Evolutionary conservation across 805 yeast genomes (phyloP), one percentile per base, ranked within the genome.

Genomic region (Tetrapisispora pingtungensis): DNA sequence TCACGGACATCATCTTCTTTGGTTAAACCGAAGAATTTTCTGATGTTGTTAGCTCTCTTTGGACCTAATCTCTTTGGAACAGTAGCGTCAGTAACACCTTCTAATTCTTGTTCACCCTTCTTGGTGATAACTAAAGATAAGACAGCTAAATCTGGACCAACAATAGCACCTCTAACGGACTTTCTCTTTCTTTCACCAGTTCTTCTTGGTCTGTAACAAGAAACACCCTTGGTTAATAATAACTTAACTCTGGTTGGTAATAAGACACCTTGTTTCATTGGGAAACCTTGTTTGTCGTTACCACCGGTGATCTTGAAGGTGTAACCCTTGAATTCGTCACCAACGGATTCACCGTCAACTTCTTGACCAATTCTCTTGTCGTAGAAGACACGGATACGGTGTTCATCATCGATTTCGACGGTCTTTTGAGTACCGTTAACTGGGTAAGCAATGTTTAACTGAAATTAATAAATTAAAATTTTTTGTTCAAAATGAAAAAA

Each of bases 221-320:
- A 86, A 78, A 77, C 83, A 68, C 90, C 96, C 76, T 87, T 81
- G 62, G 95, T 73, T 70, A 93, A 79, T 70, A 93, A 81, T 66
- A 93, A 81, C 73, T 85, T 88, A 65, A 93, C 97, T 83, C 98
- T 94, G 82, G 94, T 88, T 76, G 98, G 97, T 80, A 87, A 93
- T 81, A 93, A 78, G 59, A 93, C 98, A 84, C 98, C 98, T 78
- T 94, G 98, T 77, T 89, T 93, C 98, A 94, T 93, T 77, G 98
- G 97, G 96, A 93, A 93, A 79, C 98, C 98, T 80, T 93, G 98
- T 79, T 93, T 93, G 80, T 93, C 98, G 84, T 93, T 93, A 83
- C 98, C 98, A 71, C 98, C 98, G 65, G 97, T 75, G 73, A 93
- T 89, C 80, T 84, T 94, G 85, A 93, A 89, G 70, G 87, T 73